Base-by-base conservation (phyloP, 2,329 filamentous ascomycete species). In the Coniochaeta ligniaria region DNA sequence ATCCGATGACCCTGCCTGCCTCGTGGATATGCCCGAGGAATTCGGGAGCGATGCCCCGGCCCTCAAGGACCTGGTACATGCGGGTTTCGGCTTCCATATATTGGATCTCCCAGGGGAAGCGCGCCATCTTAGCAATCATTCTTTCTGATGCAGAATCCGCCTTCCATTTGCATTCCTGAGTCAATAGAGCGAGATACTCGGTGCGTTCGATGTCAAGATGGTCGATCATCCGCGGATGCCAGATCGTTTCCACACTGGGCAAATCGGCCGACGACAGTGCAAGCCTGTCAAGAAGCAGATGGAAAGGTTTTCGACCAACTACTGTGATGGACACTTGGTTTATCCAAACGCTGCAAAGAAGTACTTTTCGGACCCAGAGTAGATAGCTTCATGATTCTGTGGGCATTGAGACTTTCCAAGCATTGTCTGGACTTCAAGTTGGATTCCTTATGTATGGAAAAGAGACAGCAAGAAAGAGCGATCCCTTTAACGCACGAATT, bases 21-120 rank as follows among this genome's bases (percentile, higher is more conserved):
- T 78, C 75, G 2, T 63, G 71, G 36, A 78, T 61, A 55, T 77
- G 73, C 2, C 70, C 76, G 5, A 77, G 66, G 59, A 78, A 76
- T 9, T 31, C 9, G 28, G 28, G 28, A 31, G 28, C 28, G 26
- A 78, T 74, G 17, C 62, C 60, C 35, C 67, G 63, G 47, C 68
- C 70, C 4, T 70, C 60, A 22, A 78, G 73, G 69, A 71, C 71
- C 57, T 72, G 60, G 61, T 78, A 77, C 4, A 70, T 73, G 6
- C 61, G 63, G 2, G 71, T 75, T 64, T 77, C 75, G 33, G 67
- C 67, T 47, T 75, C 70, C 2, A 75, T 58, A 41, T 69, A 69
- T 28, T 66, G 62, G 24, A 76, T 71, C 63, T 77, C 72, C 70
- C 71, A 76, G 1, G 64, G 28, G 41, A 77, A 78, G 12, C 70